These are phyloP conservation scores for Leptodermis oblonga DNA, from an alignment of 257 asterid genomes.

Conservation along the genomic window DNA sequence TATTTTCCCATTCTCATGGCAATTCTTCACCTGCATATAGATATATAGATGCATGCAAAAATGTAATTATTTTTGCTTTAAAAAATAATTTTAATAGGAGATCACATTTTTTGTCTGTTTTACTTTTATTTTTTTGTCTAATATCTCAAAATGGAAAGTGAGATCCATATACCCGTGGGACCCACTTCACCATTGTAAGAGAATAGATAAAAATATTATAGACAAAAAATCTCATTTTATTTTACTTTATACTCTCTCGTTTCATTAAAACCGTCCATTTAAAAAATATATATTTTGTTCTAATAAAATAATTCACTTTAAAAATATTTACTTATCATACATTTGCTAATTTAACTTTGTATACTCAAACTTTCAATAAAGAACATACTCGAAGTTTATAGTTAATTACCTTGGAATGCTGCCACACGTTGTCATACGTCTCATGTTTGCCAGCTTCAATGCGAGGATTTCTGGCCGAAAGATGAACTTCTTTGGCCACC, in stretches of 20 bases:
- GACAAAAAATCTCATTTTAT: too few species aligned
- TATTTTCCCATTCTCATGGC: slow-evolving; percentile 46
- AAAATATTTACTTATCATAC: too few species aligned
- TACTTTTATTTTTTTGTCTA: too few species aligned
- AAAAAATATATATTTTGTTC: too few species aligned
- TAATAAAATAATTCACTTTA: not conserved
- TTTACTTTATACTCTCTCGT: not conserved
- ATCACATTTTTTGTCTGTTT: too few species aligned
- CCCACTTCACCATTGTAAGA: not conserved
- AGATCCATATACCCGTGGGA: too few species aligned
- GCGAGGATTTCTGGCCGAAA: slow-evolving; percentile 16
- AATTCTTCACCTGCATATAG: slow-evolving; percentile 36
- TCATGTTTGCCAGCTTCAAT: not conserved
- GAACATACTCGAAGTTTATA: too few species aligned
- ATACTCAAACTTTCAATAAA: too few species aligned
- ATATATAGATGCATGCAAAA: too few species aligned
- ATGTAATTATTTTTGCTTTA: not conserved
- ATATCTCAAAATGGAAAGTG: too few species aligned
- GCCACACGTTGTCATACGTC: slow-evolving; percentile 15
- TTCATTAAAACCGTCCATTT: not conserved
- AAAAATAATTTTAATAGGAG: too few species aligned
- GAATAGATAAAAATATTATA: not conserved
- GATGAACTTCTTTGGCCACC: slow-evolving; percentile 28
- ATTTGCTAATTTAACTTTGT: too few species aligned
- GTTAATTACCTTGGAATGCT: slow-evolving; percentile 19